phyloP scores from a whole-genome alignment of 2,329 filamentous ascomycete genomes.

The Botrytis fabae region DNA sequence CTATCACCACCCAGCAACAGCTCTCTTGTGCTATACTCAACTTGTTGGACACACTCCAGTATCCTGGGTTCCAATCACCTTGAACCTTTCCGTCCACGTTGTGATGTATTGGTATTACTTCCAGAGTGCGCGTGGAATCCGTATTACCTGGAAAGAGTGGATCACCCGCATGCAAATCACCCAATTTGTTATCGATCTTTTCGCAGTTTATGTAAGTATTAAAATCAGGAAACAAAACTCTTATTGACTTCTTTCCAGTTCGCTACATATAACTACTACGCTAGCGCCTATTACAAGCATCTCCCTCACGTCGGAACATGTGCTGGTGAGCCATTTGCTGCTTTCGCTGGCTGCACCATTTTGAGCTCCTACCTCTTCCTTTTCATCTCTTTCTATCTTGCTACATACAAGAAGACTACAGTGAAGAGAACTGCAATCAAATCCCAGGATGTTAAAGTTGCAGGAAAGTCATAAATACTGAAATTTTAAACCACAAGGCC shows the following conservation, averaged over 20 bases:
- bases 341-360: conserved; percentile 87
- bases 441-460: not conserved
- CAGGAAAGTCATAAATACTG: conserved; percentile 5
- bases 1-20: conserved; percentile 97
- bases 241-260: conserved; percentile 75
- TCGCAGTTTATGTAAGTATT: conserved; percentile 48
- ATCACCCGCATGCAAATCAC: conserved; percentile 96
- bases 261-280: conserved; percentile 98
- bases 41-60: conserved; percentile 89
- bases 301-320: conserved; percentile 83
- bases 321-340: conserved; percentile 94
- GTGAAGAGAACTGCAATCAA: conserved; percentile 67
- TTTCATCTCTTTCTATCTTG: conserved; percentile 98
- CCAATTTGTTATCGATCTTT: conserved; percentile 95
- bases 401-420: conserved; percentile 89
- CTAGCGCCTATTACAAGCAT: conserved; percentile 81
- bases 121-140: conserved; percentile 92
- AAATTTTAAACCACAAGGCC: not conserved
- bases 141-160: conserved; percentile 99
- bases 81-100: conserved; percentile 93
- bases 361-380: conserved; percentile 93
- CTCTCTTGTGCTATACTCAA: conserved; percentile 96
- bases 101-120: conserved; percentile 99
- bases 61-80: conserved; percentile 89
- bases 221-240: not conserved